phyloP scores from a whole-genome alignment of 2,329 filamentous ascomycete species.

The Colletotrichum eremochloae region DNA sequence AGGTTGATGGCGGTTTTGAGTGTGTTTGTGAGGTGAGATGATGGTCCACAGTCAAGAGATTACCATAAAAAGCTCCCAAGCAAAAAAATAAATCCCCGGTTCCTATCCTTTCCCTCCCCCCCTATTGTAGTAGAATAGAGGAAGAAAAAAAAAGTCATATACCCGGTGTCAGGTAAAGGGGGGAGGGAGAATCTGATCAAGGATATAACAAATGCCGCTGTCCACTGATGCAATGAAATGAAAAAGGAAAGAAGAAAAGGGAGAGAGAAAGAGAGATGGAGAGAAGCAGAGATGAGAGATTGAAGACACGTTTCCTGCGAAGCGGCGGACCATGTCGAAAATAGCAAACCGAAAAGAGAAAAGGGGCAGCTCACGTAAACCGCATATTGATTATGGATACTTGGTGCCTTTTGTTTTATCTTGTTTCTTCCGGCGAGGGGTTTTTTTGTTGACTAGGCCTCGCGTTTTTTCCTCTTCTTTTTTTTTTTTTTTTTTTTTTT shows the following conservation, averaged over 20 bases:
- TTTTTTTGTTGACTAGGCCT: not conserved
- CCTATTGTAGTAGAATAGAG: conserved; percentile 37
- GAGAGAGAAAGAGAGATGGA: conserved; percentile 15
- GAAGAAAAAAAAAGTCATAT: conserved; percentile 47
- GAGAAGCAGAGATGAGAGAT: not conserved
- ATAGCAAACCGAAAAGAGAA: conserved; percentile 31
- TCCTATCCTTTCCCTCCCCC: conserved; percentile 42
- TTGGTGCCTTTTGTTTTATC: not conserved
- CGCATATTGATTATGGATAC: conserved; percentile 4
- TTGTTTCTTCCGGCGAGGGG: not conserved
- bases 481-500: not conserved
- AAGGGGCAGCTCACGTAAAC: conserved; percentile 29
- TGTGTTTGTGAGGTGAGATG: not conserved
- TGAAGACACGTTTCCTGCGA: not conserved
- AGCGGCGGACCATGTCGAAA: conserved; percentile 40
- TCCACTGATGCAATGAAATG: conserved; percentile 39
- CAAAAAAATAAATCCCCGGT: conserved; percentile 28
- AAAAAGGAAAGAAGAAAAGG: conserved; percentile 40
- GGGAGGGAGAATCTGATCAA: conserved; percentile 43
- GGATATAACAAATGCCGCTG: conserved; percentile 42
- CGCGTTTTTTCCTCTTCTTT: too few species aligned
- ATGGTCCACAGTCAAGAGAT: not conserved
- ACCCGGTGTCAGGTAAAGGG: conserved; percentile 42
- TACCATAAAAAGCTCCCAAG: conserved; percentile 21
- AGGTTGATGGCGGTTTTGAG: not conserved